Base-by-base conservation (phyloP, 2,329 filamentous ascomycete species). In the Pseudofabraea citricarpa region DNA sequence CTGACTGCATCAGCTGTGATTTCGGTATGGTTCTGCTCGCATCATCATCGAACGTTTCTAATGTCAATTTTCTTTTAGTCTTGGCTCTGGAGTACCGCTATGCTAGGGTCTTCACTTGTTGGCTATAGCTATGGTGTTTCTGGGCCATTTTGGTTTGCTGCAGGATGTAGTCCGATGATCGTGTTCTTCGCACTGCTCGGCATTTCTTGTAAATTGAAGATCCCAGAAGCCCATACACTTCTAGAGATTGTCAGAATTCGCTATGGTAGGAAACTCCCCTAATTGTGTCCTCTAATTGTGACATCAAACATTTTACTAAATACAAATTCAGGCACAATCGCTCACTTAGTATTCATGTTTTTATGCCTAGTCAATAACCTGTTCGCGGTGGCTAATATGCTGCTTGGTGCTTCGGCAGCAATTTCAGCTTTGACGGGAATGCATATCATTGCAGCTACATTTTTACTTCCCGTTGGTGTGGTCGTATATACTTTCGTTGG, bases 91-190 rank as follows among this genome's bases (percentile, higher is more conserved):
- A 73, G 69, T 18, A 77, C 73, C 0, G 71, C 73, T 0, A 66
- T 77, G 49, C 59, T 77, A 1, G 72, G 72, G 0, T 72, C 71
- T 8, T 66, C 66, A 0, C 62, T 75, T 1, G 71, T 77, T 0
- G 73, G 73, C 1, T 77, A 78, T 47, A 66, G 67, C 38, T 75
- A 74, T 50, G 75, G 76, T 0, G 61, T 78, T 1, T 69, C 73
- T 3, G 74, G 74, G 0, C 73, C 75, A 0, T 77, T 79, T 44
- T 79, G 75, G 75, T 79, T 74, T 24, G 73, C 73, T 4, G 73
- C 73, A 38, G 75, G 74, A 3, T 74, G 71, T 41, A 73, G 69
- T 6, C 71, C 72, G 0, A 75, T 75, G 71, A 77, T 77, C 31
- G 72, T 74, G 0, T 75, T 77, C 55, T 76, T 77, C 36, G 66